Base-by-base conservation (phyloP, 495 filamentous ascomycete genomes). In the Daldinia bambusicola region DNA sequence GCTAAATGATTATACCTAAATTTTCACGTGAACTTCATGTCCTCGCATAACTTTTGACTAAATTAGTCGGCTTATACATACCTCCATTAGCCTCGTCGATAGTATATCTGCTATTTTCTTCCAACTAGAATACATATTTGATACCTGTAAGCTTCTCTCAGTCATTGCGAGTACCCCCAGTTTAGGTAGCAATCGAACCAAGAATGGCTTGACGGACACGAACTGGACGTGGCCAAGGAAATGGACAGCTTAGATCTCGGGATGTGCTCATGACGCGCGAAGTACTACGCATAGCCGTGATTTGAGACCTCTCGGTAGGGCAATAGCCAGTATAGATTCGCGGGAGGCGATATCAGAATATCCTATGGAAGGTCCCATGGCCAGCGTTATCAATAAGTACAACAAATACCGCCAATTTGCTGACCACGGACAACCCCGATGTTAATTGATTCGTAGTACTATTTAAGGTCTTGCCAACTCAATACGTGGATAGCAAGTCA, bases 331-430 rank as follows among this genome's bases (percentile, higher is more conserved):
- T 51, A 34, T 30, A n/a, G 6, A 48, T 32, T 31, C 32, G 32
- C 52, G 32, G 32, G 57, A 62, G 40, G 52, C 57, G 45, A 43
- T 41, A 65, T 55, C 26, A 22, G 57, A 61, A 34, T 5, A 22
- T 41, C 43, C 38, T 57, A 4, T 48, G 50, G 31, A 65, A 50
- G 50, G 50, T 22, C 22, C 57, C 60, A 59, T 63, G 63, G 8
- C 51, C 38, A 13, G 32, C 26, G 48, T 43, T 61, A 34, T 38
- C 30, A 59, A 26, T 30, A 5, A 37, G 22, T 16, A 53, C 59
- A 16, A 22, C n/a, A 14, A 50, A 18, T 22, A 55, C 22, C 38
- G 34, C 40, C 3, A 56, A 38, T 34, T n/a, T 53, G 22, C 20
- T 55, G n/a, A 58, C 9, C 12, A n/a, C 43, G 45, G 20, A 16